phyloP scores from a whole-genome alignment of 768 basidiomycete genomes.

The Hericium erinaceus region DNA sequence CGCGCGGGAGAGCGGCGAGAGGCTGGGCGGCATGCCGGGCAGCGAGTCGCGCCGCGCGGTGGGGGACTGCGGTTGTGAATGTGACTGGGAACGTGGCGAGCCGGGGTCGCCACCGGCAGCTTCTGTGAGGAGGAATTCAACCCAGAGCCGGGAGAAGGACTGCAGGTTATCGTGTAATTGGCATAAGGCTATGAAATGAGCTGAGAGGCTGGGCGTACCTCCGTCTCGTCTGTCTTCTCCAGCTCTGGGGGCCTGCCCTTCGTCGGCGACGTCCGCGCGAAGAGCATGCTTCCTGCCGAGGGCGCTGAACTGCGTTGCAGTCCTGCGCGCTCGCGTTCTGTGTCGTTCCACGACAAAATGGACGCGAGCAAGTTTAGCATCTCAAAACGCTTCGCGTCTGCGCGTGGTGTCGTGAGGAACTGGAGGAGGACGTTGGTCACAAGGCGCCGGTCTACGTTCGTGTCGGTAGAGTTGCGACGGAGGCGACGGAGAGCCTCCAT shows the following conservation, averaged over 20 bases:
- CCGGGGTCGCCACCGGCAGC: slow-evolving; percentile 40
- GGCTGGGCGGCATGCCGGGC: slow-evolving; percentile 9
- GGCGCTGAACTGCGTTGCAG: slow-evolving; percentile 41
- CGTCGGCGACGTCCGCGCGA: slow-evolving; percentile 20
- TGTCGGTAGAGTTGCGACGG: slow-evolving; percentile 71
- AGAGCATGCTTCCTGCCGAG: slow-evolving; percentile 8
- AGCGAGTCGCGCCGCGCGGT: slow-evolving; percentile 5
- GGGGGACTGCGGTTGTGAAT: slow-evolving; percentile 19
- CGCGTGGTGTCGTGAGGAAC: slow-evolving; percentile 84
- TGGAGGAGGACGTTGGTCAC: slow-evolving; percentile 91
- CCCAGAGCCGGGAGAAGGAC: slow-evolving; percentile 97
- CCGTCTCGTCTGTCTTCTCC: slow-evolving; percentile 78
- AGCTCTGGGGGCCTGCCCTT: slow-evolving; percentile 41
- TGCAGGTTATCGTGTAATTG: slow-evolving; percentile 22
- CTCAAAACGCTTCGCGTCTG: slow-evolving; percentile 92
- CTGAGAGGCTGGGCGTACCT: slow-evolving; percentile 35
- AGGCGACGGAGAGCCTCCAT: slow-evolving; percentile 96
- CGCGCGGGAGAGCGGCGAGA: slow-evolving; percentile 25
- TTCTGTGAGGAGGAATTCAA: slow-evolving; percentile 95
- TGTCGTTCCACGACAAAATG: slow-evolving; percentile 87
- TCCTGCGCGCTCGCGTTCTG: slow-evolving; percentile 87
- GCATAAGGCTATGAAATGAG: neutral
- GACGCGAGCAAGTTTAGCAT: slow-evolving; percentile 86
- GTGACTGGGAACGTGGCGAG: slow-evolving; percentile 10
- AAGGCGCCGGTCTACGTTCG: slow-evolving; percentile 87